Conservation (phyloP, 2,329 filamentous ascomycete species). For the Neofusicoccum umdonicola region DNA sequence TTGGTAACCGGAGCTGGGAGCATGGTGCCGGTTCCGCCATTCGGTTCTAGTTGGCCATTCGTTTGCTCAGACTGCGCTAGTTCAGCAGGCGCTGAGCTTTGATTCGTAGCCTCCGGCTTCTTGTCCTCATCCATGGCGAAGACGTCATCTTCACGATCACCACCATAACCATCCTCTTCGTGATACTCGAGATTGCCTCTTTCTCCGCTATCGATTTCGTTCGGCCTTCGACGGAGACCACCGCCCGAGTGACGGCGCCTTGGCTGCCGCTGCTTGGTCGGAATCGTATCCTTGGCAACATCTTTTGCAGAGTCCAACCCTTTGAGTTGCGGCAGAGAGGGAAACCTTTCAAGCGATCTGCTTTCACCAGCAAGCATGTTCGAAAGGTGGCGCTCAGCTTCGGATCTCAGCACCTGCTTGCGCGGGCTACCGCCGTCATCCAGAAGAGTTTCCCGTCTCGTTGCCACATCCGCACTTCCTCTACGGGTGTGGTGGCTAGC, state of each 20-base stretch:
- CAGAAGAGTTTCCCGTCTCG: background rate
- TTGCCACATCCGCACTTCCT: conserved; percentile 38
- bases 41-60: background rate
- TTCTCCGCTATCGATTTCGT: conserved; percentile 63
- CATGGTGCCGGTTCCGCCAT: conserved; percentile 25
- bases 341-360: conserved; percentile 13
- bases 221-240: conserved; percentile 69
- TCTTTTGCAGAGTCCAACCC: conserved; percentile 26
- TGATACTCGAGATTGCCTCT: conserved; percentile 85
- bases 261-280: conserved; percentile 28
- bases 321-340: conserved; percentile 15
- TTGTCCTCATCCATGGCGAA: conserved; percentile 64
- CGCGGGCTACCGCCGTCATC: conserved; percentile 25
- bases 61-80: background rate
- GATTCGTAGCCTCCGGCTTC: conserved; percentile 18
- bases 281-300: conserved; percentile 23
- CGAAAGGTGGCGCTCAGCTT: conserved; percentile 32
- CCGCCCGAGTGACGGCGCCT: conserved; percentile 81
- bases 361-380: conserved; percentile 5
- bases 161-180: conserved; percentile 83
- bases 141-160: conserved; percentile 70
- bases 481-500: conserved; percentile 30
- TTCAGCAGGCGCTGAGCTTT: background rate
- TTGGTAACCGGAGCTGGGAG: conserved; percentile 30
- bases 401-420: conserved; percentile 43